Conservation (phyloP, 1,284 basidiomycete genomes). For the Trichosporon sp. region DNA sequence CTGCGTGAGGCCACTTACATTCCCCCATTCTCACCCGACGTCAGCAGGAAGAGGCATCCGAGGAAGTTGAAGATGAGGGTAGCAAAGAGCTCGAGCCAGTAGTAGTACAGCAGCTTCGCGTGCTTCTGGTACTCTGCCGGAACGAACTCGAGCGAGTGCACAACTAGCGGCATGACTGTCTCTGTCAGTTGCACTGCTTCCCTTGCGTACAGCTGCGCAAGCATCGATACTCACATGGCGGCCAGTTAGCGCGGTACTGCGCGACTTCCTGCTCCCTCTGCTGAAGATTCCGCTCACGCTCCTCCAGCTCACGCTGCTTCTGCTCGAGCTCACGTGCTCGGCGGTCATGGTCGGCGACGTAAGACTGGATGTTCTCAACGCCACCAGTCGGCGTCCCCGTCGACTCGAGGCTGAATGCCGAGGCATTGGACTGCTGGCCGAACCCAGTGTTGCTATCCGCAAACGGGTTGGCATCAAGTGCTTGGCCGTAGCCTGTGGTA, state of each 20-base stretch:
- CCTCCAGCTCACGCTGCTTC: slow-evolving; percentile 36
- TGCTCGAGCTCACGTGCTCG: slow-evolving; percentile 27
- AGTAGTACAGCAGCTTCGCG: slow-evolving; percentile 75
- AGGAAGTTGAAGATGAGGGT: slow-evolving; percentile 86
- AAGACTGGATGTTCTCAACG: slow-evolving; percentile 19
- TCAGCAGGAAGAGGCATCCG: slow-evolving; percentile 77
- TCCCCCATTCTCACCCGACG: not conserved
- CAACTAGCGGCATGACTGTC: slow-evolving; percentile 85
- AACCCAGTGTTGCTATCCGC: slow-evolving; percentile 34
- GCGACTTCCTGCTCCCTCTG: slow-evolving; percentile 27
- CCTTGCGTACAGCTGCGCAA: not conserved
- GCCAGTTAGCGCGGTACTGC: slow-evolving; percentile 45
- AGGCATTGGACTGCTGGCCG: slow-evolving; percentile 31
- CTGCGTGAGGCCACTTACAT: not conserved
- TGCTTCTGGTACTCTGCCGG: slow-evolving; percentile 75
- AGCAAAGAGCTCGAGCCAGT: slow-evolving; percentile 73
- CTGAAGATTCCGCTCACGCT: slow-evolving; percentile 30
- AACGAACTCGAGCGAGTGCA: slow-evolving; percentile 83
- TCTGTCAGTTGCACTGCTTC: not conserved
- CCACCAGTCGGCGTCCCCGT: slow-evolving; percentile 12
- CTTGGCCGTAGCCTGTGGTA: slow-evolving; percentile 2
- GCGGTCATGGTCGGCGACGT: slow-evolving; percentile 20
- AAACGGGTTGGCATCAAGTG: slow-evolving; percentile 37
- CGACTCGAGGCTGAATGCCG: slow-evolving; percentile 36
- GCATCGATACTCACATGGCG: slow-evolving; percentile 35